Conservation (phyloP, 2,329 filamentous ascomycete genomes). For the Paecilomyces variotii region DNA sequence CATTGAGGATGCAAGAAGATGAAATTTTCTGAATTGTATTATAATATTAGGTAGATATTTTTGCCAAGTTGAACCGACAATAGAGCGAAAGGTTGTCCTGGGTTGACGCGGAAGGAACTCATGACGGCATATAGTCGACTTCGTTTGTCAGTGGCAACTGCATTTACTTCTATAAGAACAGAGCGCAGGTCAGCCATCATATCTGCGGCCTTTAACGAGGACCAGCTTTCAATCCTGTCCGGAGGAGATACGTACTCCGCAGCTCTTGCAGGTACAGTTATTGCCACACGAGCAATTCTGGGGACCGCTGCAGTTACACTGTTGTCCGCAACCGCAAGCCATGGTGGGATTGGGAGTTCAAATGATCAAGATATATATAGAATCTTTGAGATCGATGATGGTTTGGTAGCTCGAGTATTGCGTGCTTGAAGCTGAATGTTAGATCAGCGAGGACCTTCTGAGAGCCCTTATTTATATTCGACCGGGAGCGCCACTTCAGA, state of each 20-base stretch:
- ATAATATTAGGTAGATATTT: no score
- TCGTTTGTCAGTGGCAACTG: background rate
- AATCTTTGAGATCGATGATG: background rate
- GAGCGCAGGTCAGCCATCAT: background rate
- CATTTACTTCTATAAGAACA: background rate
- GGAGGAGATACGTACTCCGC: constrained; percentile 25
- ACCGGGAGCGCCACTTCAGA: background rate
- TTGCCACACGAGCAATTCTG: constrained; percentile 25
- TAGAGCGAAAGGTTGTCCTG: no score
- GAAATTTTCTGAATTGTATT: no score
- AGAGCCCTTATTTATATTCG: background rate
- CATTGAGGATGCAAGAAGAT: no score
- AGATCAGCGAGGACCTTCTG: background rate
- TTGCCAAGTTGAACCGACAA: no score
- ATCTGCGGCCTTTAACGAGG: background rate
- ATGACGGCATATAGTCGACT: background rate
- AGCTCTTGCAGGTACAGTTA: constrained; percentile 29
- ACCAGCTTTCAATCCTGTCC: background rate
- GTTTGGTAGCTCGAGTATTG: background rate
- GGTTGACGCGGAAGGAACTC: background rate
- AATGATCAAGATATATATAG: background rate
- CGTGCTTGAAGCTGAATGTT: background rate
- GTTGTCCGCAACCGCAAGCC: constrained; percentile 27
- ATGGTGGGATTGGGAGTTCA: constrained; percentile 13
- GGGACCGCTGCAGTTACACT: constrained; percentile 24